Conservation (phyloP, 495 filamentous ascomycete species). For the Apodospora peruviana region DNA sequence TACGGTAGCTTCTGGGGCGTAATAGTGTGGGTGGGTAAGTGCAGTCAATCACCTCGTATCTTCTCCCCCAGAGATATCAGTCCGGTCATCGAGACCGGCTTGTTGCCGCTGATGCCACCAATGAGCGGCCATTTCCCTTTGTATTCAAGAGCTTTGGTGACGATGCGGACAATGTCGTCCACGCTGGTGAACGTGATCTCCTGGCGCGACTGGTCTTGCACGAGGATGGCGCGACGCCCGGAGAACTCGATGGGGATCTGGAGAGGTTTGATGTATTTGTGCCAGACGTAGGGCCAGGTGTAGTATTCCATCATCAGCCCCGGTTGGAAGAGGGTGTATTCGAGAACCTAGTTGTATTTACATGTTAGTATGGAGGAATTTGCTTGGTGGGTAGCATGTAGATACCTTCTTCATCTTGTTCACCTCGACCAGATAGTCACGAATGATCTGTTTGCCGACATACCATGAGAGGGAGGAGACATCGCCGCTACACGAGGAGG, state of each 20-base stretch:
- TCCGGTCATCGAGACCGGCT: slow-evolving; percentile 33
- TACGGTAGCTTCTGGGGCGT: not conserved
- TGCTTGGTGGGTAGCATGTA: not conserved
- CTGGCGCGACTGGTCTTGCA: slow-evolving; percentile 41
- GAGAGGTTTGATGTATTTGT: slow-evolving; percentile 40
- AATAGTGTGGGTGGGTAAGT: not conserved
- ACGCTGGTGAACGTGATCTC: slow-evolving; percentile 42
- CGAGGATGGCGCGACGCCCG: slow-evolving; percentile 42
- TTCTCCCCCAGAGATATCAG: slow-evolving; percentile 42
- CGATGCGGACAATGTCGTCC: slow-evolving; percentile 42
- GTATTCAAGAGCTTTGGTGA: slow-evolving; percentile 47
- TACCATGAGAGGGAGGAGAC: slow-evolving; percentile 38
- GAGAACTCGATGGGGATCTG: slow-evolving; percentile 39
- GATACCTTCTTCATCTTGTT: slow-evolving; percentile 42
- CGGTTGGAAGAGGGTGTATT: slow-evolving; percentile 51
- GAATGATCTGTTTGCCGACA: slow-evolving; percentile 39
- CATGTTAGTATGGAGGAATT: slow-evolving; percentile 9
- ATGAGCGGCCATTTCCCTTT: slow-evolving; percentile 50
- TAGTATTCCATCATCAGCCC: slow-evolving; percentile 53
- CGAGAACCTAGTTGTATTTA: not conserved
- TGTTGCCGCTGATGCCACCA: slow-evolving; percentile 47
- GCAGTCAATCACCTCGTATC: slow-evolving; percentile 19
- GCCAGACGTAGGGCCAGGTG: slow-evolving; percentile 41
- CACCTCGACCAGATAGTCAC: slow-evolving; percentile 45
- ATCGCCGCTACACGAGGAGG: not conserved